phyloP scores from a whole-genome alignment of 176 grass and related monocot genomes.

The Urochloa ruziziensis region DNA sequence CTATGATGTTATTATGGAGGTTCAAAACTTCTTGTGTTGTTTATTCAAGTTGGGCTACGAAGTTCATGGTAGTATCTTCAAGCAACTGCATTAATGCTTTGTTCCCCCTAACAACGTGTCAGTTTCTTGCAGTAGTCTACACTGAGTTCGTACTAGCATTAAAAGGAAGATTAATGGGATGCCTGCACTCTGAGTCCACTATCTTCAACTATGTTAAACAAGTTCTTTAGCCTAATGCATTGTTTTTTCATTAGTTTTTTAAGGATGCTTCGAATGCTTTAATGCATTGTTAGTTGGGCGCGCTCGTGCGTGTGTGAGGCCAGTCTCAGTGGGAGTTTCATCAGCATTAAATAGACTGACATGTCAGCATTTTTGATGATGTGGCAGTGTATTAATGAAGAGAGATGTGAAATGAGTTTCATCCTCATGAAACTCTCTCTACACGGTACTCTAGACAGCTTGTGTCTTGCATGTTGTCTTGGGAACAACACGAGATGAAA shows the following conservation, averaged over 20 bases:
- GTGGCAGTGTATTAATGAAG: no score
- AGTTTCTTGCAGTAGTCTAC: conserved; percentile 40
- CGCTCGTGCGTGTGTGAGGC: conserved; percentile 46
- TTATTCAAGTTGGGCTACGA: conserved; percentile 11
- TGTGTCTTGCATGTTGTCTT: no score
- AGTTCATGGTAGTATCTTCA: conserved; percentile 25
- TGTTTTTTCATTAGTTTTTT: background rate
- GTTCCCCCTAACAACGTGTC: conserved; percentile 33
- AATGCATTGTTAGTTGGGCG: conserved; percentile 37
- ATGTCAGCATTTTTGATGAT: no score
- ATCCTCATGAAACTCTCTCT: no score
- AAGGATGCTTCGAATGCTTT: conserved; percentile 15
- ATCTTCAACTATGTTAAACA: conserved; percentile 35
- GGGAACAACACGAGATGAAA: no score
- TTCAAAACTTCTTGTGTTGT: conserved; percentile 19
- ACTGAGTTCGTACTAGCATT: conserved; percentile 41
- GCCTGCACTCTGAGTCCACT: conserved; percentile 54
- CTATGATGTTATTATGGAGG: conserved; percentile 22
- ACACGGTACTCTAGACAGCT: no score
- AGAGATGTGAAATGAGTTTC: no score
- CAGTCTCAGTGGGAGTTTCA: no score
- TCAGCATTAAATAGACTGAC: no score
- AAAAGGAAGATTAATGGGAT: conserved; percentile 51
- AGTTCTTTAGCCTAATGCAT: conserved; percentile 9
- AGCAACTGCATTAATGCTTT: conserved; percentile 25